Base-by-base conservation (phyloP, 108 stramenopile species). In the Nannochloropsis granulata region DNA sequence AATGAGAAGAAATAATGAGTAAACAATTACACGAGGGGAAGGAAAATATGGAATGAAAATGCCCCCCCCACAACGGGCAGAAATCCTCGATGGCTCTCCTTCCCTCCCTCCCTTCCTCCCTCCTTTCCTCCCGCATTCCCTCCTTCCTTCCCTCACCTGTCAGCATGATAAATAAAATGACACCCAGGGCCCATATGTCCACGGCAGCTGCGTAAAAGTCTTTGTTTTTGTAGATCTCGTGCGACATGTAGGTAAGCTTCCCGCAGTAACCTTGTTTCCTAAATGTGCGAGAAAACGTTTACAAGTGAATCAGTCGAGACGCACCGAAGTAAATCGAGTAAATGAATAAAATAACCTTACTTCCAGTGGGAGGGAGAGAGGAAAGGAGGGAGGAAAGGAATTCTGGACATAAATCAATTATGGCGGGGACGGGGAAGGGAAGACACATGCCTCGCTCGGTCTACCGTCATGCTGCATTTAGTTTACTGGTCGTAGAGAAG, bases 191-290 rank as follows among this genome's bases (percentile, higher is more conserved):
- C 96, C 96, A 97, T 45, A 97, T 86, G 88, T 97, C 96, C 80
- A 95, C 92, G 5, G 95, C 92, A 89, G 94, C 94, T 25, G 95
- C 95, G 91, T 97, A 94, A 89, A 97, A 95, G 43, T 85, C 84
- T 16, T 56, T 83, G 83, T 94, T 94, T 12, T 89, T 88, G 89
- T 86, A 94, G 23, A 97, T 91, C 87, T 97, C 96, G 8, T 95
- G 96, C 25, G 94, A 93, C 94, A 97, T 96, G 85, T 97, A 97
- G 82, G 95, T 96, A 45, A 91, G 93, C 86, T 97, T 97, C 13
- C 96, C 96, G 91, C 95, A 97, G 43, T 91, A 91, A 45, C 94
- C 94, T 86, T 93, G 93, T n/a, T 71, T 71, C 56, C 56, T 71
- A 34, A 34, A 34, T 5, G 34, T 34, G 1, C 34, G 34, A 34